Base-by-base conservation (phyloP, 495 filamentous ascomycete genomes). In the Astrocystis sublimbata region DNA sequence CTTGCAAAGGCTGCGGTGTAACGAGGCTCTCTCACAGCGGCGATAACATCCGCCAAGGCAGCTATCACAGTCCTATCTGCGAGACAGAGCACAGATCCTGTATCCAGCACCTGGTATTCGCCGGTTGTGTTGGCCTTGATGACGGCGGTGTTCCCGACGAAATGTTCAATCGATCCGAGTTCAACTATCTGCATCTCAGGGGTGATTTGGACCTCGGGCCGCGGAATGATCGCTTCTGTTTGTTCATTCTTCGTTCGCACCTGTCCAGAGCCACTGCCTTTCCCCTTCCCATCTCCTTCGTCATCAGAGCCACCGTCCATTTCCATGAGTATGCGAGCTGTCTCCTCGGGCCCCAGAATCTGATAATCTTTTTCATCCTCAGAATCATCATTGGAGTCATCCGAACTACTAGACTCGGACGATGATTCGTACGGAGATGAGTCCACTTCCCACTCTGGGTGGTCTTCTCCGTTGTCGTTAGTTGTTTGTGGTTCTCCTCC, bases 71-170 rank as follows among this genome's bases (percentile, higher is more conserved):
- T 82, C 38, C 91, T 80, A 66, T 94, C 84, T 65, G 84, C 86
- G n/a, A 87, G 81, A 73, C 91, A 96, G 2, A 98, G 83, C 15
- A 96, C 79, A 0, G 93, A 96, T 30, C 89, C 91, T 10, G 78
- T 83, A 55, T 96, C 90, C 10, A 97, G 80, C 0, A 96, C 93
- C 69, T 87, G 86, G 54, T 90, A 88, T 65, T 93, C 89, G 59
- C 91, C 93, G 2, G 89, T 85, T 1, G 79, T 84, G n/a, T 83
- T 86, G 4, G 90, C 92, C 70, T 89, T 88, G 69, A 98, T 87
- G 21, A 97, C 80, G 4, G 91, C 77, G 17, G 86, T 83, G 59
- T 87, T 89, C 36, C 91, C 90, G 30, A 97, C 86, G 31, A 90
- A 79, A 10, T 84, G 81, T 64, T 92, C 83, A 28, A 97, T 81